Evolutionary conservation across 1,284 basidiomycete genomes (phyloP), one percentile per base, ranked within the genome.

Genomic region (Ceratobasidium sp.): DNA sequence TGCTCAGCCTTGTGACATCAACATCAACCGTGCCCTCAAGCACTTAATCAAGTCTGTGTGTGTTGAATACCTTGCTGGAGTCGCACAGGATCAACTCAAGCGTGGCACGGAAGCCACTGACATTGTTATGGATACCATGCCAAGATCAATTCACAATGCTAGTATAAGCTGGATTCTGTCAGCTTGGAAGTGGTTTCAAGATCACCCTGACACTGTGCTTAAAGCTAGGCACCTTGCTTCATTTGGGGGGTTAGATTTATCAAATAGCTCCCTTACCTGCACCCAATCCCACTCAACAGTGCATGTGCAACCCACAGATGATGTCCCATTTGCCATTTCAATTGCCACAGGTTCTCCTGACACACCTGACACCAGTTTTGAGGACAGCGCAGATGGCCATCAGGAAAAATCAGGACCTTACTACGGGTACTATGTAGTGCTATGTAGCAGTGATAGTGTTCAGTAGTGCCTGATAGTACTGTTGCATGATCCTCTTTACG

Each of bases 1-100:
- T 17, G 77, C 75, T 8, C 81, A 82, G 72, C 79, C 81, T 0
- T 80, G 78, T 33, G 80, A 82, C 66, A 79, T 81, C 57, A 79
- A 79, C 1, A 76, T 82, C 27, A 81, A 82, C 51, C 78, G 77
- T 4, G 14, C 77, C 1, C 57, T 81, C 51, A 82, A 82, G 76
- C 77, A 76, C 41, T 66, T 75, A 0, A 76, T 81, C 36, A 79
- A 78, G 54, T 31, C 50, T 31, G 64, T 29, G 17, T 66, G 64
- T 24, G 17, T 66, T 22, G 50, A 66, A 29, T 66, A 66, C 22
- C 27, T 66, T 27, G 33, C 36, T 24, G 24, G 22, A 6, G 51
- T 15, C 3, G 47, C 45, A 45, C 54, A 56, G 45, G 17, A 11
- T 22, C 60, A 63, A 47, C 60, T 63, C 11, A 3, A 47, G 7